These are phyloP conservation scores for Boletellus ananas DNA, from an alignment of 768 basidiomycete species.

Conservation along the genomic window DNA sequence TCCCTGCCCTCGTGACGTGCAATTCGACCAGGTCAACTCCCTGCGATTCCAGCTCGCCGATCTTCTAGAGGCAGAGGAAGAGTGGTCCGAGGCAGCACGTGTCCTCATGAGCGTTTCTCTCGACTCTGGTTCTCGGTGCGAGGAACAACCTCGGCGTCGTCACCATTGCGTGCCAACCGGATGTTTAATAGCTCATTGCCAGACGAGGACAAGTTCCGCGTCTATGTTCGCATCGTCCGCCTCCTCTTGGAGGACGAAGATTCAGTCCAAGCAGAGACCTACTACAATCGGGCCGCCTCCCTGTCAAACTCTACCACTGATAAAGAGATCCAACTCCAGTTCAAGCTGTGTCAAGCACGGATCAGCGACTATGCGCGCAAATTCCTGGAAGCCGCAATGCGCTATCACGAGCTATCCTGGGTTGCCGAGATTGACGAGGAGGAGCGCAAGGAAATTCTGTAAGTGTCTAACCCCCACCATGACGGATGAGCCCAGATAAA, in stretches of 20 bases:
- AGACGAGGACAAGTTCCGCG: conserved; percentile 82
- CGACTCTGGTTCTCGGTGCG: conserved; percentile 83
- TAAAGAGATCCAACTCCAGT: conserved; percentile 74
- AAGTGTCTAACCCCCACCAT: conserved; percentile 29
- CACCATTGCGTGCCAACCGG: conserved; percentile 4
- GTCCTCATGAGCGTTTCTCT: conserved; percentile 91
- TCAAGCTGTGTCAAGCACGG: conserved; percentile 91
- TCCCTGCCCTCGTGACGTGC: conserved; percentile 5
- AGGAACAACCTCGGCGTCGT: not conserved
- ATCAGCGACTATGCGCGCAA: conserved; percentile 90
- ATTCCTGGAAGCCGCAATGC: conserved; percentile 90
- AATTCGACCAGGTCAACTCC: conserved; percentile 60
- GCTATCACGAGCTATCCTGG: conserved; percentile 94
- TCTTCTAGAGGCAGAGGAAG: conserved; percentile 83
- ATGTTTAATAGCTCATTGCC: conserved; percentile 47
- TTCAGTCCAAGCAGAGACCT: conserved; percentile 95
- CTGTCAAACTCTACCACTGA: conserved; percentile 78
- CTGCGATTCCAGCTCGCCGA: conserved; percentile 89
- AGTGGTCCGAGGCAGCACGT: conserved; percentile 90
- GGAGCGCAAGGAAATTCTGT: conserved; percentile 90
- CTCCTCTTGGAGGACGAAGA: conserved; percentile 95
- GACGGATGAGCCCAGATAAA: conserved; percentile 6
- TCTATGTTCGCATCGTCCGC: conserved; percentile 93
- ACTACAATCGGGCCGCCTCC: conserved; percentile 93
- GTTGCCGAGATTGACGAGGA: conserved; percentile 90